A percentile compares a stretch with the other conserved stretches of the same genome.
These are phyloP conservation scores for Umbilicaria muhlenbergii DNA, from an alignment of 495 filamentous ascomycete species.

Conservation along the genomic window DNA sequence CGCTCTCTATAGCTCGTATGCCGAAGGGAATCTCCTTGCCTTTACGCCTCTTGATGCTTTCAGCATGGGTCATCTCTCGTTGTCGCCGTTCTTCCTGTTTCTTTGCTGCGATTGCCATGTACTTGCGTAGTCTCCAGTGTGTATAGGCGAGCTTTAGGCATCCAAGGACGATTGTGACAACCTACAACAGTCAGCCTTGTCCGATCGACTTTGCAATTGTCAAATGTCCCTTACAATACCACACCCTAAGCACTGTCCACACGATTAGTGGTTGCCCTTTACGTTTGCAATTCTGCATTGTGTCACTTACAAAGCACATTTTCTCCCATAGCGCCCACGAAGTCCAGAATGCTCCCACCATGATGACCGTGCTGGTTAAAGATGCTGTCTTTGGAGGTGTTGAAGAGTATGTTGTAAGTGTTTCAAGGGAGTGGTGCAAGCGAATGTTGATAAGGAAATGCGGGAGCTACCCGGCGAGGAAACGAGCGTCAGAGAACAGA, in stretches of 20 bases:
- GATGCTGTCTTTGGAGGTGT: not conserved
- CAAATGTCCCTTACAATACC: slow-evolving; percentile 26
- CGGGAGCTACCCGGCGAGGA: not conserved
- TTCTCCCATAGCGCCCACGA: slow-evolving; percentile 81
- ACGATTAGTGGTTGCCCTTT: slow-evolving; percentile 7
- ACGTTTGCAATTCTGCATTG: not conserved
- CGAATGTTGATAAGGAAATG: not conserved
- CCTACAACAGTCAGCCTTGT: slow-evolving; percentile 26
- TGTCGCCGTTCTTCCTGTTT: slow-evolving; percentile 37
- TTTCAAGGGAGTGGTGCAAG: not conserved
- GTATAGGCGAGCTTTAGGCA: slow-evolving; percentile 36
- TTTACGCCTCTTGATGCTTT: slow-evolving; percentile 19
- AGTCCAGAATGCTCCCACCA: slow-evolving; percentile 44
- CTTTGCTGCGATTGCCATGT: slow-evolving; percentile 47
- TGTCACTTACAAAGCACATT: slow-evolving; percentile 63
- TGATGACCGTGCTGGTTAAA: not conserved
- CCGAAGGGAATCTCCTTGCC: slow-evolving; percentile 69
- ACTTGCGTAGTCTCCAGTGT: slow-evolving; percentile 46
- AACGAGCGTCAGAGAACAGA: too few relatives aligned
- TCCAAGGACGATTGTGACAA: slow-evolving; percentile 29
- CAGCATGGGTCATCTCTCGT: slow-evolving; percentile 28
- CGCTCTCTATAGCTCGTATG: slow-evolving; percentile 72
- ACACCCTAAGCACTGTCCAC: slow-evolving; percentile 24
- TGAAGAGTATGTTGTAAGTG: not conserved
- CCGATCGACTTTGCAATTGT: not conserved